A percentile compares a stretch with the other conserved stretches of the same genome.
Evolutionary conservation across 1,284 basidiomycete species (phyloP).

Genomic region (Porodaedalea pini): DNA sequence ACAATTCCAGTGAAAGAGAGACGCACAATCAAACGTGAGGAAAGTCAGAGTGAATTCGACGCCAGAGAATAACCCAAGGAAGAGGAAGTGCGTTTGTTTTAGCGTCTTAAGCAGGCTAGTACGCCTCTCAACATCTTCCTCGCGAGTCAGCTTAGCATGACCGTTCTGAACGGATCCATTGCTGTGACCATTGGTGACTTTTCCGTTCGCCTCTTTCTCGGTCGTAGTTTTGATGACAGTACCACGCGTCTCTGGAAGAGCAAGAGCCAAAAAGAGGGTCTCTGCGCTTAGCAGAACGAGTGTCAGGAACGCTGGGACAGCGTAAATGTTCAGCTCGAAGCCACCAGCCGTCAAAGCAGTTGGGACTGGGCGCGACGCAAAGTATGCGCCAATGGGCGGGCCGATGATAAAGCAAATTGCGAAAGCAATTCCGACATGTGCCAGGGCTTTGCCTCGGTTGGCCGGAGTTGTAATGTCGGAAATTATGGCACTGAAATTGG

Average conservation of each 20-base stretch:
- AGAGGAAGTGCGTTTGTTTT: constrained; percentile 72
- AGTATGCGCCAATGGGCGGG: constrained; percentile 80
- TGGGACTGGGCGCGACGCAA: constrained; percentile 67
- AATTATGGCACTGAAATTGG: constrained; percentile 67
- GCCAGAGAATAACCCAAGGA: constrained; percentile 85
- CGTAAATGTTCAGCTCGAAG: constrained; percentile 78
- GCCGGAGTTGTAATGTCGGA: constrained; percentile 80
- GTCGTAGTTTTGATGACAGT: constrained; percentile 31
- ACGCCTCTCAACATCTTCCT: constrained; percentile 45
- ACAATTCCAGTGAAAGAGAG: background rate
- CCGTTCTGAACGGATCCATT: constrained; percentile 19
- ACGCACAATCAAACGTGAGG: constrained; percentile 80
- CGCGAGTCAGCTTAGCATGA: constrained; percentile 22
- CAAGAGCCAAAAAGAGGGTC: constrained; percentile 67
- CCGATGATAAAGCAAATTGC: constrained; percentile 88
- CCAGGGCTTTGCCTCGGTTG: constrained; percentile 79
- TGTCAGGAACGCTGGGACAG: constrained; percentile 76
- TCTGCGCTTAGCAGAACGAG: constrained; percentile 67
- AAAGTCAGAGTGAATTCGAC: constrained; percentile 92
- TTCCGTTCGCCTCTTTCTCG: constrained; percentile 25
- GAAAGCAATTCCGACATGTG: constrained; percentile 90
- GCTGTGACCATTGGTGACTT: constrained; percentile 22
- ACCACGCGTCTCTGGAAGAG: constrained; percentile 76
- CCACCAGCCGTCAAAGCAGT: constrained; percentile 55
- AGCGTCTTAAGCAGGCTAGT: constrained; percentile 51